Conservation (phyloP, 1,284 basidiomycete species). For the Rhodotorula sp. region DNA sequence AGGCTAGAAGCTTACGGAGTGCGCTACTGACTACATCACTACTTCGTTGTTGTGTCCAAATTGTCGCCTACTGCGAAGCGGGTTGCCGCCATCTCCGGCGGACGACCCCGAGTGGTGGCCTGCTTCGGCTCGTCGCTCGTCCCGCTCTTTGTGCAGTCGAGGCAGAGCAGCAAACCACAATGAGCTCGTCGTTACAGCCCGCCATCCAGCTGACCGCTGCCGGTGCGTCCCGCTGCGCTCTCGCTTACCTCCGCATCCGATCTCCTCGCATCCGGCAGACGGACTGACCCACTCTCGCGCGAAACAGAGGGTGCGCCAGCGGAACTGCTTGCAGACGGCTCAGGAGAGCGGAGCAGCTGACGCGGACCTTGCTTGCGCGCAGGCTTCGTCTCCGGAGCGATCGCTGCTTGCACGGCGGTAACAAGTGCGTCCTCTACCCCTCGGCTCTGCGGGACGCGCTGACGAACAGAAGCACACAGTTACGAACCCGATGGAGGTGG, state of each 20-base stretch:
- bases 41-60: too few species aligned
- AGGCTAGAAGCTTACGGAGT: too few species aligned
- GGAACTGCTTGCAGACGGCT: fast-evolving
- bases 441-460: not conserved
- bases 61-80: too few species aligned
- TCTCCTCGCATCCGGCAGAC: not conserved
- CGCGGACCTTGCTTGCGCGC: not conserved
- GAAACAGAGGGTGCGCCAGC: not conserved
- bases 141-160: not conserved
- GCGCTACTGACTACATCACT: too few species aligned
- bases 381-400: constrained; percentile 76
- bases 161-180: not conserved
- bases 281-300: not conserved
- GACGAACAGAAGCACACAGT: constrained; percentile 7
- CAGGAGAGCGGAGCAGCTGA: too few species aligned
- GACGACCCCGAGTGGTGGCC: too few species aligned
- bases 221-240: not conserved
- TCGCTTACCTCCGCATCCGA: not conserved
- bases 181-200: not conserved
- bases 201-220: constrained; percentile 8
- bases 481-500: constrained; percentile 64
- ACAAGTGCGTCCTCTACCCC: constrained; percentile 31
- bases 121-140: not conserved
- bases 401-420: constrained; percentile 85
- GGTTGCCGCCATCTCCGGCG: too few species aligned